Conservation (phyloP, 2,329 filamentous ascomycete species). For the Alternaria alternata region DNA sequence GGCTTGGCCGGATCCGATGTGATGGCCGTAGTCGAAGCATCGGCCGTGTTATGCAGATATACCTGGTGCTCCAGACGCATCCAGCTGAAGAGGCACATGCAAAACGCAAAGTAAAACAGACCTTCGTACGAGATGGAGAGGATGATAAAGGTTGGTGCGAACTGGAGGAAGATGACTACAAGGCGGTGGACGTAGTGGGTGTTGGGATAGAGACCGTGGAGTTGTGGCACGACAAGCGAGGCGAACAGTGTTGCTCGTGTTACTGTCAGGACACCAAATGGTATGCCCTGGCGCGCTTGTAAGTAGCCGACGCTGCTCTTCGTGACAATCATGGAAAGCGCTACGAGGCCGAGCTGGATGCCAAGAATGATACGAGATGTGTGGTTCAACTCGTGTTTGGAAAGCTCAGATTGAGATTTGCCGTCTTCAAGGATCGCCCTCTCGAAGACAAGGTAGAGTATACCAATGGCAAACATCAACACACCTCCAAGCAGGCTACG, state of each 20-base stretch:
- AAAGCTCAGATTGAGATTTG: conserved; percentile 43
- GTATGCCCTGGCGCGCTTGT: conserved; percentile 84
- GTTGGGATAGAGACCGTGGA: conserved; percentile 82
- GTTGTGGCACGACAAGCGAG: conserved; percentile 80
- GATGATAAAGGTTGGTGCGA: conserved; percentile 92
- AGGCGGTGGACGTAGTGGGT: conserved; percentile 90
- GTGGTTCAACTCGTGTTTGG: conserved; percentile 48
- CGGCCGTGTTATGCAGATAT: conserved; percentile 55
- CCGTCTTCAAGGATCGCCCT: conserved; percentile 63
- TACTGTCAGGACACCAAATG: conserved; percentile 84
- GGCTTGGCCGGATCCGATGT: conserved; percentile 42
- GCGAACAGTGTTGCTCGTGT: conserved; percentile 81
- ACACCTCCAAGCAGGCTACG: conserved; percentile 74
- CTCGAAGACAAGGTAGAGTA: conserved; percentile 83
- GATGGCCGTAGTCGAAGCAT: conserved; percentile 17
- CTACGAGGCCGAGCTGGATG: conserved; percentile 77
- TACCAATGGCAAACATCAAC: conserved; percentile 78
- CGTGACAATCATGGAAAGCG: conserved; percentile 85
- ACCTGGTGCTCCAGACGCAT: conserved; percentile 88
- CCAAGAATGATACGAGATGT: conserved; percentile 70
- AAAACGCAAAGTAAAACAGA: conserved; percentile 93
- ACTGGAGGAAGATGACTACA: conserved; percentile 88
- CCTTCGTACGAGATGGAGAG: conserved; percentile 97
- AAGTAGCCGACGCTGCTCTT: conserved; percentile 84
- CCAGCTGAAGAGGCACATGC: conserved; percentile 83